Evolutionary conservation across 1,284 basidiomycete species (phyloP).

Genomic region (Meripilus lineatus): DNA sequence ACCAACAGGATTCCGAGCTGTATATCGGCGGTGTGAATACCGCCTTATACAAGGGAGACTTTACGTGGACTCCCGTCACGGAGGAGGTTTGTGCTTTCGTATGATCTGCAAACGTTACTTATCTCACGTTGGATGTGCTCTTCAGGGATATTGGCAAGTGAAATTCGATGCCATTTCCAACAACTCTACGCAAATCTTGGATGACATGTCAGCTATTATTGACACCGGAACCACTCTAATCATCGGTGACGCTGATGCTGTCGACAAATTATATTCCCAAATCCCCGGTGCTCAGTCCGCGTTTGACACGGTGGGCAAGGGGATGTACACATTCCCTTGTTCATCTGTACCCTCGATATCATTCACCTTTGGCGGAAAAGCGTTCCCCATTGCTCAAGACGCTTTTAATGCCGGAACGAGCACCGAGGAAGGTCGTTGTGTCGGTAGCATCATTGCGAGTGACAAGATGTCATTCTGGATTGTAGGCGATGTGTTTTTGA

Average conservation of each 20-base stretch:
- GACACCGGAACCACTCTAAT: slow-evolving; percentile 43
- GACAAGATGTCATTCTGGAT: slow-evolving; percentile 19
- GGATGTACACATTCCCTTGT: slow-evolving; percentile 23
- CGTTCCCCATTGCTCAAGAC: slow-evolving; percentile 15
- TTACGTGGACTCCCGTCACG: slow-evolving; percentile 21
- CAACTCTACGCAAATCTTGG: slow-evolving; percentile 2
- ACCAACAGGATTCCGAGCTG: slow-evolving; percentile 27
- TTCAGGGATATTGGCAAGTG: slow-evolving; percentile 24
- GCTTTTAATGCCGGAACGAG: slow-evolving; percentile 18
- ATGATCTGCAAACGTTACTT: neutral
- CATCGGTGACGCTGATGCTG: slow-evolving; percentile 37
- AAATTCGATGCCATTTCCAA: slow-evolving; percentile 16
- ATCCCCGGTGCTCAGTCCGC: slow-evolving; percentile 29
- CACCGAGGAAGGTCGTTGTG: slow-evolving; percentile 11
- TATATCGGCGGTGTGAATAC: slow-evolving; percentile 34
- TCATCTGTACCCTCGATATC: slow-evolving; percentile 11
- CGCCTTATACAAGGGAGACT: slow-evolving; percentile 16
- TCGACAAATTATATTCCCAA: slow-evolving; percentile 34
- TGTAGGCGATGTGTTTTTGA: slow-evolving; percentile 22
- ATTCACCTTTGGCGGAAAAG: slow-evolving; percentile 17
- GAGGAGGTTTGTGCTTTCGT: slow-evolving; percentile 12
- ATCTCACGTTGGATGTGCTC: neutral
- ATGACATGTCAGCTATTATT: slow-evolving; percentile 23
- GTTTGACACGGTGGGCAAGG: slow-evolving; percentile 10
- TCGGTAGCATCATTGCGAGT: slow-evolving; percentile 18